These are phyloP conservation scores for Vicia villosa DNA, from an alignment of 306 rosid species.

Conservation along the genomic window DNA sequence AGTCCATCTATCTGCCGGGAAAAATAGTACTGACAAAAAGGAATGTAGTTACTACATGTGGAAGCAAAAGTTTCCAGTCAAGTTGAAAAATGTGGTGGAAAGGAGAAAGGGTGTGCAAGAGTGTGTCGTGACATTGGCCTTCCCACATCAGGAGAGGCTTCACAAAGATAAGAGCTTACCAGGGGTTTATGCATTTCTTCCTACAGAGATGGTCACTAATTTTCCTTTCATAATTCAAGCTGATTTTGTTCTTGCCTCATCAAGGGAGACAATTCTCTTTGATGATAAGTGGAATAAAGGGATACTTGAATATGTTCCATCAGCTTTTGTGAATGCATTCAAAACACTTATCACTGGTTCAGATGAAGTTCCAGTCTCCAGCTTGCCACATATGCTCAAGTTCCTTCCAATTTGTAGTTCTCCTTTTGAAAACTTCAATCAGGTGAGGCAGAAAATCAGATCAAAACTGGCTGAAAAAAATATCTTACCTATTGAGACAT, in stretches of 20 bases:
- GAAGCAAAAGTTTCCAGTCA: conserved; percentile 16
- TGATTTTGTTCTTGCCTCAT: conserved; percentile 71
- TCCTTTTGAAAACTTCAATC: conserved; percentile 45
- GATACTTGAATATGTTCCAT: conserved; percentile 66
- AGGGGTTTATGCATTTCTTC: conserved; percentile 75
- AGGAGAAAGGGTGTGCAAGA: conserved; percentile 23
- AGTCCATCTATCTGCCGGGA: conserved; percentile 52
- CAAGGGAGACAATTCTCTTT: conserved; percentile 67
- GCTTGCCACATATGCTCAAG: conserved; percentile 49
- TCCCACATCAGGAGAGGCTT: conserved; percentile 54
- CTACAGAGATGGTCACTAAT: conserved; percentile 43
- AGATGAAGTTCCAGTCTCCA: conserved; percentile 48
- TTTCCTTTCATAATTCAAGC: conserved; percentile 86
- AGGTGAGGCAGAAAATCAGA: conserved; percentile 56
- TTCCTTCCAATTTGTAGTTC: conserved; percentile 56
- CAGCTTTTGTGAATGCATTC: conserved; percentile 65
- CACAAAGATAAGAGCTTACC: conserved; percentile 46
- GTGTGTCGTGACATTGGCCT: conserved; percentile 14
- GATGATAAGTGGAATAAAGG: conserved; percentile 81
- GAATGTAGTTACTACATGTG: conserved; percentile 16
- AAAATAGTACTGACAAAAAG: conserved; percentile 44
- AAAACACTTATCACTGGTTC: conserved; percentile 42
- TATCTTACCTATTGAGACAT: conserved; percentile 65
- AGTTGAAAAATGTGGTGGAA: conserved; percentile 8
- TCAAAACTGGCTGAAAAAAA: conserved; percentile 43